Percentiles rank a stretch among this genome's conserved stretches.
These are phyloP conservation scores for Globisporangium viniferum DNA, from an alignment of 352 stramenopile genomes.

Conservation along the genomic window DNA sequence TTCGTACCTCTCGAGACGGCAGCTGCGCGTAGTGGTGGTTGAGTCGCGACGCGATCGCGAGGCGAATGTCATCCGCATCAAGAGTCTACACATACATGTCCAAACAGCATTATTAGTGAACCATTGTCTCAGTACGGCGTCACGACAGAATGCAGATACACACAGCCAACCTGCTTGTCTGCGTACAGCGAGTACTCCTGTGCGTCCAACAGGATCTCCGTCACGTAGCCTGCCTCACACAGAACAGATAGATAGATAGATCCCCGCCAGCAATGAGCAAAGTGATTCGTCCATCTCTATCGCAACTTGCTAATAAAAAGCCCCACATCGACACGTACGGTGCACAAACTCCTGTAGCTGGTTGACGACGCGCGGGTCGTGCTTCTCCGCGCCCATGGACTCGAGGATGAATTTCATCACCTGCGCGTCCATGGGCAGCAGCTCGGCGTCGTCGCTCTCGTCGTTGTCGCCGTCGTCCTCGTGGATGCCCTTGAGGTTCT, in stretches of 20 bases:
- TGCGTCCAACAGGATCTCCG: conserved; percentile 78
- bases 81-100: conserved; percentile 33
- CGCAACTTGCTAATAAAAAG: not conserved
- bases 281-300: not conserved
- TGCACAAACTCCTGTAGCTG: conserved; percentile 86
- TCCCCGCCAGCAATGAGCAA: not conserved
- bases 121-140: not conserved
- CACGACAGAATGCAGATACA: not conserved
- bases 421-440: conserved; percentile 56
- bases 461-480: conserved; percentile 56
- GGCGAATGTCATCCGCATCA: conserved; percentile 70
- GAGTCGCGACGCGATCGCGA: conserved; percentile 71
- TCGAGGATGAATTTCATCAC: conserved; percentile 60
- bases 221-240: conserved; percentile 47
- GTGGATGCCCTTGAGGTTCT: conserved; percentile 56
- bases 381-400: conserved; percentile 80
- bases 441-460: conserved; percentile 36
- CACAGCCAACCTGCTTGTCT: conserved; percentile 47
- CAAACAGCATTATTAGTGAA: not conserved
- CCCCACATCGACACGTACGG: conserved; percentile 33
- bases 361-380: conserved; percentile 73
- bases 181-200: conserved; percentile 83
- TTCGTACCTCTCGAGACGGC: conserved; percentile 59
- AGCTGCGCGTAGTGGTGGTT: conserved; percentile 80
- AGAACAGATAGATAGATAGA: too few species aligned